phyloP scores from a whole-genome alignment of 495 filamentous ascomycete species.

The Oidiodendron maius region DNA sequence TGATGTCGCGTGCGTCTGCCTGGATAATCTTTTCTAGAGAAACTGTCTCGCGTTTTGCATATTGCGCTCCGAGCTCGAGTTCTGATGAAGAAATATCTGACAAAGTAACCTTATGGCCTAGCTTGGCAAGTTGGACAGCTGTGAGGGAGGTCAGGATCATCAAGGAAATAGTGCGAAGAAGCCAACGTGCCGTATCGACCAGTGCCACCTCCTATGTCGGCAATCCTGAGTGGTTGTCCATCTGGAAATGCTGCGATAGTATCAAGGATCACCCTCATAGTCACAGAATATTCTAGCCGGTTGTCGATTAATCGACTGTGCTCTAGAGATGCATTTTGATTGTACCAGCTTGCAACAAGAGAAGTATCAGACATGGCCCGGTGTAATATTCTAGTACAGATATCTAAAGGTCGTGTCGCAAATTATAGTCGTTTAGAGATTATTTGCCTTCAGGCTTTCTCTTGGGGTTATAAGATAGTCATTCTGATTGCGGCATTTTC shows the following conservation, averaged over 20 bases:
- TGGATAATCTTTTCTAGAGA: not conserved
- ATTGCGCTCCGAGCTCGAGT: not conserved
- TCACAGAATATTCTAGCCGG: not conserved
- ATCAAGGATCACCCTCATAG: not conserved
- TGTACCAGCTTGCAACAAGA: too few species aligned
- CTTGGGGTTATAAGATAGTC: too few species aligned
- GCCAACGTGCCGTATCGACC: not conserved
- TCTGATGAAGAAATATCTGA: not conserved
- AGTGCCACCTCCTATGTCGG: not conserved
- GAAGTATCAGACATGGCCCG: too few species aligned
- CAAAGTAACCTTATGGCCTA: not conserved
- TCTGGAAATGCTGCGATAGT: not conserved
- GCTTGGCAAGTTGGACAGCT: not conserved
- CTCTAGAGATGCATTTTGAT: too few species aligned
- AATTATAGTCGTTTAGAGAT: too few species aligned
- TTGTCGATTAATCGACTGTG: too few species aligned
- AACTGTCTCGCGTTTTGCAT: not conserved
- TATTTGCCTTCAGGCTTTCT: too few species aligned
- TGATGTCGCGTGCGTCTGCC: not conserved
- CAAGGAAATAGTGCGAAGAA: not conserved
- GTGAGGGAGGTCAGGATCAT: not conserved
- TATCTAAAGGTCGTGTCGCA: too few species aligned
- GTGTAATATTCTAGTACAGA: too few species aligned
- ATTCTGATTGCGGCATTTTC: too few species aligned
- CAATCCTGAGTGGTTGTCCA: not conserved